Base-by-base conservation (phyloP, 1,139 yeast genomes). In the Suhomyces atakaporum region DNA sequence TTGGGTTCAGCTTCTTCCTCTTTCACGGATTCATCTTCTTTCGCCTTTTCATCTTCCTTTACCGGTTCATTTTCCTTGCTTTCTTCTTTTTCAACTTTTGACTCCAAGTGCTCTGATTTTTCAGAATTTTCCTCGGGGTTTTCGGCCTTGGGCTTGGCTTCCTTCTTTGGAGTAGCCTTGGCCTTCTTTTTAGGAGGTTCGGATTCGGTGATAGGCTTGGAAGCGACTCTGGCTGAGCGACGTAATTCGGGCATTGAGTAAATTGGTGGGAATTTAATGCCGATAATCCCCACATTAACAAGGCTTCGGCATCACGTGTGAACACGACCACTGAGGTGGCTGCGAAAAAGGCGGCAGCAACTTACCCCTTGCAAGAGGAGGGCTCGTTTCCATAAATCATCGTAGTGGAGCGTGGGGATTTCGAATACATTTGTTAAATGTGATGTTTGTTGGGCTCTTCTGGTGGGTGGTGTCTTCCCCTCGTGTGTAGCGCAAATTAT, bases 151-250 rank as follows among this genome's bases (percentile, higher is more conserved):
- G 45, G 16, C 35, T 43, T 36, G 13, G 30, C 12, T 18, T 30
- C 35, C 10, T 28, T 30, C 29, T 27, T 37, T n/a, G 26, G 26
- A 9, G 28, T 31, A n/a, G 44, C 28, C 38, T 54, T 60, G 24
- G 60, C 44, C 40, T 53, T 59, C 36, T 60, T 53, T 20, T 44
- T 35, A 3, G 51, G 46, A 6, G 60, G 58, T 25, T 50, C 53
- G 13, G 40, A 23, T 15, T 44, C 46, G 21, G 29, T 23, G 31
- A 45, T 46, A 29, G 58, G 49, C 27, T 42, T 47, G 23, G 62
- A 40, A 20, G 71, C 63, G 24, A 65, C 57, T 57, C 81, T 70
- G 11, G 76, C 58, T 18, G 82, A 76, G 45, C 81, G 77, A 57
- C 82, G 79, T 54, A 73, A 62, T 58, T 62, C 75, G 13, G 69